Percentiles rank a stretch among this genome's conserved stretches.
Conservation (phyloP, 225 moss, liverwort and hornwort species). For the Polytrichum commune region DNA sequence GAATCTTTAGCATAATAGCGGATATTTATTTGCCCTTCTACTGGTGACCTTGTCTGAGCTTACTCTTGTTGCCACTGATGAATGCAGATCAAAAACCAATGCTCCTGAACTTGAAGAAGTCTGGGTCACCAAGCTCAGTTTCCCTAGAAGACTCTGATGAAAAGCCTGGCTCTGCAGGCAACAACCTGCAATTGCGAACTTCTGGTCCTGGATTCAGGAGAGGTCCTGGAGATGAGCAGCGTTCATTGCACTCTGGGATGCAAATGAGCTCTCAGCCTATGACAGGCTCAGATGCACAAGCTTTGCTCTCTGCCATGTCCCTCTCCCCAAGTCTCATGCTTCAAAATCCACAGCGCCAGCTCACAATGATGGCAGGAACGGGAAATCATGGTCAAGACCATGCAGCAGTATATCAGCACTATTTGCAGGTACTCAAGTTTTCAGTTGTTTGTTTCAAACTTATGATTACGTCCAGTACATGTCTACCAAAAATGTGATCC, state of each 20-base stretch:
- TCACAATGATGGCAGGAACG: constrained; percentile 59
- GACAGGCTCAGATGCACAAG: constrained; percentile 68
- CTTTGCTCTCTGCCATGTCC: constrained; percentile 75
- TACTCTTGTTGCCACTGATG: constrained; percentile 9
- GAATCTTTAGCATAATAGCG: no score
- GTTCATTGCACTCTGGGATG: constrained; percentile 54
- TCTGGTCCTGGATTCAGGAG: constrained; percentile 51
- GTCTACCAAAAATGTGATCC: no score
- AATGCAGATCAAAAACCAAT: constrained; percentile 70
- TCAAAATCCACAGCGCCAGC: constrained; percentile 58
- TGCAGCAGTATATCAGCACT: constrained; percentile 74
- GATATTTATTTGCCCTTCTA: not conserved
- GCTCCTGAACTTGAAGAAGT: constrained; percentile 75
- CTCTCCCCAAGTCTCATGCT: constrained; percentile 71
- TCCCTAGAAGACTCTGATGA: constrained; percentile 91
- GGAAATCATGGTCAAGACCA: constrained; percentile 58
- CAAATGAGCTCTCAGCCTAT: constrained; percentile 65
- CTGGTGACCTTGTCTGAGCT: constrained; percentile 3
- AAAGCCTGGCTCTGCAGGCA: constrained; percentile 63
- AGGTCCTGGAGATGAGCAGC: constrained; percentile 44
- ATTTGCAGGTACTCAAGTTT: constrained; percentile 49
- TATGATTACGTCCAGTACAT: no score
- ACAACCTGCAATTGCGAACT: constrained; percentile 57
- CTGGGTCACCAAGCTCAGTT: constrained; percentile 79
- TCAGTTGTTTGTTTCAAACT: not conserved